Evolutionary conservation across 2,329 filamentous ascomycete genomes (phyloP), one percentile per base, ranked within the genome.

Genomic region (Fusarium proliferatum): DNA sequence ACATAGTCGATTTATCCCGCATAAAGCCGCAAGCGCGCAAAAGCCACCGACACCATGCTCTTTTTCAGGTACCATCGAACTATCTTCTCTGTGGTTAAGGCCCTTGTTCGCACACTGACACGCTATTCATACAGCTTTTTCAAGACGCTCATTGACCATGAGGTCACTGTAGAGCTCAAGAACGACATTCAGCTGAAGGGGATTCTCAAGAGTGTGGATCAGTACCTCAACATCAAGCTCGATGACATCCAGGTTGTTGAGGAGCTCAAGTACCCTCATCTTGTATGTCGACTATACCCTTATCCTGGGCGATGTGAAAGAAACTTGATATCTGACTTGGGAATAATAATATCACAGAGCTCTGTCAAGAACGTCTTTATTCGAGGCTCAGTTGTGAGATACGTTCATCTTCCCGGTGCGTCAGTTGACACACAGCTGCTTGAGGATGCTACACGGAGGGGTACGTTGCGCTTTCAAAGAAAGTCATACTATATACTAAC

Each of bases 201-300:
- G 76, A 97, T 92, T 41, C 88, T 99, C 76, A 99, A 98, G 88
- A 97, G 94, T 80, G 96, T 99, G 76, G 96, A 99, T 82, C 96
- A 98, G 86, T 99, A 97, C 85, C 90, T 99, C 80, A 99, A 99
- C 86, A 98, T 99, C 86, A 98, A 98, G 87, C 90, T 99, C 57
- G 96, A 99, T 80, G 94, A 98, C 80, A 97, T 98, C 70, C 89
- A 92, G 72, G 96, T 98, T 38, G 89, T 97, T 33, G 95, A 99
- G 76, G 94, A 98, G 85, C 86, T 96, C 80, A 95, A 95, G 84
- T 98, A 98, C 82, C 96, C 96, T 57, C 96, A 99, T 84, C 85
- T 99, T 83, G 94, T 96, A n/a, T 42, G 86, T 80, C 15, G 12
- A n/a, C 10, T 61, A 34, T 11, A 36, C 30, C 34, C 17, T 60